Conservation (phyloP, 129 eudicot genomes). For the Kitagawia praeruptora region DNA sequence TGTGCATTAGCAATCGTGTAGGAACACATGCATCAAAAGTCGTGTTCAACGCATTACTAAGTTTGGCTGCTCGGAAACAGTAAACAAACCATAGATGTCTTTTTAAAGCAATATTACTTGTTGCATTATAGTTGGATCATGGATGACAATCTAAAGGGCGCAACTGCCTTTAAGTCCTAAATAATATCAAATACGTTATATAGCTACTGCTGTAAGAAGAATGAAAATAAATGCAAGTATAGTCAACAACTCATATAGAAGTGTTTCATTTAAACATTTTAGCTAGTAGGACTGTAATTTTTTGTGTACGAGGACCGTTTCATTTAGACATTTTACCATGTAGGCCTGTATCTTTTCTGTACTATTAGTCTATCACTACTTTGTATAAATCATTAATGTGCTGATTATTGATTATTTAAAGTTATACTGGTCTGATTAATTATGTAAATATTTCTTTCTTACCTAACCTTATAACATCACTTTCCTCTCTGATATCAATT, state of each 20-base stretch:
- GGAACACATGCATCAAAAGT: not conserved
- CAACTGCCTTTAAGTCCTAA: not conserved
- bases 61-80: not conserved
- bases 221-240: not conserved
- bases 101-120: not conserved
- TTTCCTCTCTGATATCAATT: conserved; percentile 18
- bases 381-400: not conserved
- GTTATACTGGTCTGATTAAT: not conserved
- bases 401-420: not conserved
- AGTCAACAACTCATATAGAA: not conserved
- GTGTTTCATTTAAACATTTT: not conserved
- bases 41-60: not conserved
- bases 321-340: not conserved
- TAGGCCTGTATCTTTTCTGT: not conserved
- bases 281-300: not conserved
- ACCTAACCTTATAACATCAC: not conserved
- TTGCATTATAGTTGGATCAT: not conserved
- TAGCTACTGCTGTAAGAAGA: not conserved
- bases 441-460: not conserved
- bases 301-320: not conserved
- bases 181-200: not conserved
- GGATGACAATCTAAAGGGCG: not conserved
- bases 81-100: not conserved
- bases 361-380: not conserved
- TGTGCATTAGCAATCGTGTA: not conserved